phyloP scores from a whole-genome alignment of 129 eudicot genomes.

The Chrysanthemum makinoi region DNA sequence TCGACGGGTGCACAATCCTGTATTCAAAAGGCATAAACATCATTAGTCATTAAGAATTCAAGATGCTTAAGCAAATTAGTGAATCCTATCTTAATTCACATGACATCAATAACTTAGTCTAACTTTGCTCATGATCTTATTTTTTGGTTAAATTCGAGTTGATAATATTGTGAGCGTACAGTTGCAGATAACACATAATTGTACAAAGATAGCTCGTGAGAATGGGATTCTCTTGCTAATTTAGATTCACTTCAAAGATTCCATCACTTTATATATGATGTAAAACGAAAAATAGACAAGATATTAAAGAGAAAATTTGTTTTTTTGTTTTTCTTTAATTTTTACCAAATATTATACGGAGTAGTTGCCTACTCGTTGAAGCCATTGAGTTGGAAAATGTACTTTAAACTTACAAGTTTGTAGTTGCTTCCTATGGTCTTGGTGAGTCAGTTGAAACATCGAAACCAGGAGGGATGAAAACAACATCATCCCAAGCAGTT shows the following conservation, averaged over 20 bases:
- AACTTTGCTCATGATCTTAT: not conserved
- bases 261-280: not conserved
- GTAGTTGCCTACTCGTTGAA: not conserved
- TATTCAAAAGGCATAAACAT: slow-evolving; percentile 5
- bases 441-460: slow-evolving; percentile 61
- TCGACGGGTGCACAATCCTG: slow-evolving; percentile 15
- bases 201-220: slow-evolving; percentile 30
- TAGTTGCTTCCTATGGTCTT: slow-evolving; percentile 19
- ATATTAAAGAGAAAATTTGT: not conserved
- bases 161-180: slow-evolving; percentile 15
- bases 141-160: not conserved
- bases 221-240: slow-evolving; percentile 18
- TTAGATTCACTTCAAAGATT: not conserved
- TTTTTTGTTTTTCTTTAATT: slow-evolving; percentile 5
- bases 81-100: not conserved
- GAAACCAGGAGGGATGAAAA: slow-evolving; percentile 93
- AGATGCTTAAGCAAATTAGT: not conserved
- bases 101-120: not conserved
- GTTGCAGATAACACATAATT: slow-evolving; percentile 19
- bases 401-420: slow-evolving; percentile 20
- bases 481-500: slow-evolving; percentile 81
- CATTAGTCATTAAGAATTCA: not conserved
- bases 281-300: not conserved
- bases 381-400: not conserved
- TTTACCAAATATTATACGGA: not conserved